Conservation (phyloP, 371 early-diverging fungal genomes). For the Apophysomyces variabilis region DNA sequence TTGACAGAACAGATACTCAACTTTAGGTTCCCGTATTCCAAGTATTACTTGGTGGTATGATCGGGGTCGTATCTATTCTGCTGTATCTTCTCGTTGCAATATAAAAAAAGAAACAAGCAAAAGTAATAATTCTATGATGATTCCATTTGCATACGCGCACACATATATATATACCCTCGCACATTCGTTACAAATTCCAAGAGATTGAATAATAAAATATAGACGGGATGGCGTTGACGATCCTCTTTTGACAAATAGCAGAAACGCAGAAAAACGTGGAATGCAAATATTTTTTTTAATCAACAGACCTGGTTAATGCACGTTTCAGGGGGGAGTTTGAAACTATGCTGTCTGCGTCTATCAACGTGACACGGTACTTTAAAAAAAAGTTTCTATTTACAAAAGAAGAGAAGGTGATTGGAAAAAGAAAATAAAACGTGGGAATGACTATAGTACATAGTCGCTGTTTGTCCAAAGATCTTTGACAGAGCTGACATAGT, state of each 20-base stretch:
- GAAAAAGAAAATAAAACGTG: not conserved
- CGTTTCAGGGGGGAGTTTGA: not conserved
- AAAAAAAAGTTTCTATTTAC: not conserved
- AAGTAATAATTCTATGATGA: not conserved
- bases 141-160: not conserved
- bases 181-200: not conserved
- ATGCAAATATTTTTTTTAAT: not conserved
- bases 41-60: constrained; percentile 20
- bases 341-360: not conserved
- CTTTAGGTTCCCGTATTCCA: constrained; percentile 24
- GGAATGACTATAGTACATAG: constrained; percentile 17
- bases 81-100: constrained; percentile 26
- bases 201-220: not conserved
- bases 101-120: constrained; percentile 4
- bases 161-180: not conserved
- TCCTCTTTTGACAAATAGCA: not conserved
- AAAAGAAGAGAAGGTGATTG: not conserved
- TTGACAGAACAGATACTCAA: not conserved
- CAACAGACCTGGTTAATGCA: not conserved
- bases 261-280: not conserved
- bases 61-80: constrained; percentile 26
- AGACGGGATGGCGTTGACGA: constrained; percentile 5
- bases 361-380: not conserved
- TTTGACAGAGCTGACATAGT: constrained; percentile 30
- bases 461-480: constrained; percentile 28